Conservation (phyloP, 208 protist species). For the Wallacemonas sp. region DNA sequence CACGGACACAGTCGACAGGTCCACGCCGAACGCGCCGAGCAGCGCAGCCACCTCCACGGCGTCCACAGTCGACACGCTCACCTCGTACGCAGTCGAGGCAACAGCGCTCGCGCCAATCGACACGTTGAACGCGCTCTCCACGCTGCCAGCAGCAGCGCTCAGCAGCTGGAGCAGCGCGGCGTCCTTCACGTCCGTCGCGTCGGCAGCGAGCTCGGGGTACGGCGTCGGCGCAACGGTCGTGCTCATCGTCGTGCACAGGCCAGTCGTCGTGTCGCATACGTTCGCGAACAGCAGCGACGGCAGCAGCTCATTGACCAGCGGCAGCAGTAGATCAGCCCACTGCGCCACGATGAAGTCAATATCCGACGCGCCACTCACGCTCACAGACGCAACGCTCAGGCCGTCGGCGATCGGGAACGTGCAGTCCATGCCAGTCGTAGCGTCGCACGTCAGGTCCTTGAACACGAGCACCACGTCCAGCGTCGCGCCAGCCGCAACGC, state of each 20-base stretch:
- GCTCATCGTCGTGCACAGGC: slow-evolving; percentile 9
- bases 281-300: slow-evolving; percentile 4
- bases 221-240: not conserved
- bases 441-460: not conserved
- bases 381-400: not conserved
- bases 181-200: not conserved
- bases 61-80: slow-evolving; percentile 2
- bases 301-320: not conserved
- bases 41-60: not conserved
- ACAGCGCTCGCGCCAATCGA: not conserved
- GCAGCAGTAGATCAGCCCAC: not conserved
- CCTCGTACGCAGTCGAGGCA: not conserved
- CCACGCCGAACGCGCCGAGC: not conserved
- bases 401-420: slow-evolving; percentile 9
- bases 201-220: slow-evolving; percentile 3
- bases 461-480: not conserved
- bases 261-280: slow-evolving; percentile 1
- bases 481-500: not conserved
- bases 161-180: slow-evolving; percentile 1
- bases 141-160: not conserved
- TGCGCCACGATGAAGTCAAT: not conserved
- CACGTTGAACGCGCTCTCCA: slow-evolving; percentile 8
- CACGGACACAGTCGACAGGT: slow-evolving; percentile 3
- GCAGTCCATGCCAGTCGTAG: slow-evolving; percentile 10
- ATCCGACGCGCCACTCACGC: not conserved